Evolutionary conservation across 768 basidiomycete species (phyloP).

Genomic region (Macrolepiota albuminosa): DNA sequence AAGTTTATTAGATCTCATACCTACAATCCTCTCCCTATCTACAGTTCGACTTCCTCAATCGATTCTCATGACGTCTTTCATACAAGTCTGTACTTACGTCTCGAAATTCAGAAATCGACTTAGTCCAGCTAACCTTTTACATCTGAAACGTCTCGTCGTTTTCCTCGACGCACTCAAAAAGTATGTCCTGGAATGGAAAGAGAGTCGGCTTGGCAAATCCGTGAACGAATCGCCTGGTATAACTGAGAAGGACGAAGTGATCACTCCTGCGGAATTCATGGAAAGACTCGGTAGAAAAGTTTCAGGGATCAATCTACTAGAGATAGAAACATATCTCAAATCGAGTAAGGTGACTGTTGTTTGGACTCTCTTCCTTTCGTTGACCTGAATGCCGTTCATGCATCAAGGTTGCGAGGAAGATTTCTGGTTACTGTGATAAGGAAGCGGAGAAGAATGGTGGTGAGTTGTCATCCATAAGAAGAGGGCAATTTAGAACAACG

Average conservation of each 20-base stretch:
- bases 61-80: constrained; percentile 56
- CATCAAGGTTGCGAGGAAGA: constrained; percentile 64
- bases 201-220: constrained; percentile 19
- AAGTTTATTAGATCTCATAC: constrained; percentile 70
- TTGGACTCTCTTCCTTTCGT: background rate
- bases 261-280: constrained; percentile 65
- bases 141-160: constrained; percentile 72
- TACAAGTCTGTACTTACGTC: constrained; percentile 76
- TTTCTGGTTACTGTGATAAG: constrained; percentile 79
- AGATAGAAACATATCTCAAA: constrained; percentile 76
- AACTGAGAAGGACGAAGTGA: constrained; percentile 45
- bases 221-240: constrained; percentile 4
- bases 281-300: constrained; percentile 61
- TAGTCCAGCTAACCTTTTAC: constrained; percentile 64
- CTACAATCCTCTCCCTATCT: constrained; percentile 84
- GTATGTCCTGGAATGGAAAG: constrained; percentile 53
- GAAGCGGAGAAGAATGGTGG: constrained; percentile 40
- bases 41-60: constrained; percentile 57
- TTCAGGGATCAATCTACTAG: constrained; percentile 76
- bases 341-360: constrained; percentile 66
- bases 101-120: constrained; percentile 75
- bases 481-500: background rate
- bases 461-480: constrained; percentile 12
- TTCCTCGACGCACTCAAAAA: constrained; percentile 68
- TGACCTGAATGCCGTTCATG: background rate